Evolutionary conservation across 2,329 filamentous ascomycete genomes (phyloP).

Genomic region (Clonostachys chloroleuca): DNA sequence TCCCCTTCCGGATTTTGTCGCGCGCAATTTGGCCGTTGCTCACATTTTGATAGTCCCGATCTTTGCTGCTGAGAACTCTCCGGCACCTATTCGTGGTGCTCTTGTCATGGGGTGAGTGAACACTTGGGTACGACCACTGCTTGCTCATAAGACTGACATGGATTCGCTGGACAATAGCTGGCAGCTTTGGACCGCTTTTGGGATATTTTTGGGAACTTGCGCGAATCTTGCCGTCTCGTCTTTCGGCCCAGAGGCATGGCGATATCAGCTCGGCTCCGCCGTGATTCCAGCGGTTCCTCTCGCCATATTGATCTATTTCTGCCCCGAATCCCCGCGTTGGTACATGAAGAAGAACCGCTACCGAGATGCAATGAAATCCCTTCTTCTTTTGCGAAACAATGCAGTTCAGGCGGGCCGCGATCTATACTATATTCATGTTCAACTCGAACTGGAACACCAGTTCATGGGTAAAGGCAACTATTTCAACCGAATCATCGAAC

Average conservation of each 20-base stretch:
- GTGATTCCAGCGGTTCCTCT: conserved; percentile 57
- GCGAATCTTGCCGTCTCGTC: conserved; percentile 47
- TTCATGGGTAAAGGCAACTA: conserved; percentile 50
- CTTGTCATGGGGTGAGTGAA: conserved; percentile 57
- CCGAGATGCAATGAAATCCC: conserved; percentile 51
- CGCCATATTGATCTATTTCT: conserved; percentile 56
- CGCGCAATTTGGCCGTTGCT: conserved; percentile 1
- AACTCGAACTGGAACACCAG: conserved; percentile 56
- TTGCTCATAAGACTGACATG: too few relatives aligned
- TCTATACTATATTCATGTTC: conserved; percentile 60
- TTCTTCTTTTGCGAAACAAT: conserved; percentile 46
- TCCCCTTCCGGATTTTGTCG: not conserved
- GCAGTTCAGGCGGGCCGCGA: conserved; percentile 56
- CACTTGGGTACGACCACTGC: too few relatives aligned
- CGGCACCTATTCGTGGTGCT: conserved; percentile 65
- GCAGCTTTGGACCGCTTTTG: conserved; percentile 65
- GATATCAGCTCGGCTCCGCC: conserved; percentile 60
- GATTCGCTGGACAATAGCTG: conserved; percentile 40
- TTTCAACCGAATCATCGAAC: conserved; percentile 55
- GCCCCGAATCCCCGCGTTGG: conserved; percentile 63
- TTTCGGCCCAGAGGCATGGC: conserved; percentile 42
- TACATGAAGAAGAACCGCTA: conserved; percentile 64
- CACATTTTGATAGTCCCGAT: conserved; percentile 57
- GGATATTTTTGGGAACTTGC: conserved; percentile 57
- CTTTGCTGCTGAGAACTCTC: conserved; percentile 71